Base-by-base conservation (phyloP, 2,329 filamentous ascomycete species). In the Fusarium solani-melongenae region DNA sequence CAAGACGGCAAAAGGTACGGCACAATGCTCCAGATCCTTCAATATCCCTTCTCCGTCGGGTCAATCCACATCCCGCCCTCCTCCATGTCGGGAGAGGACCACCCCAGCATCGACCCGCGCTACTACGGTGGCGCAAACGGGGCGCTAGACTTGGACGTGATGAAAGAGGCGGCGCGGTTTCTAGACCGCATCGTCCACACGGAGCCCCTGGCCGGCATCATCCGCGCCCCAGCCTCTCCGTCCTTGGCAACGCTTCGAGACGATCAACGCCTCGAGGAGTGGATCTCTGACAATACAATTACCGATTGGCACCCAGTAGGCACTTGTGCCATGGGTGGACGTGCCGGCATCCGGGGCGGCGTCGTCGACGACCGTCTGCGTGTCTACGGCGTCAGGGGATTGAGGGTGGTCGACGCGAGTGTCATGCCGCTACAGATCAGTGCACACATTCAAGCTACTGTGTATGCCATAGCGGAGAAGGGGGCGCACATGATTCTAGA, bases 31-130 rank as follows among this genome's bases (percentile, higher is more conserved):
- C 84, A 85, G 65, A 85, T 88, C 66, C 77, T 89, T 1, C 86
- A 88, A 67, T 87, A 88, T 75, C 87, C 88, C 0, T 87, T 87
- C 33, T 85, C 86, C 0, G 79, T 82, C 4, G 88, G 88, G 0
- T 84, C 81, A 2, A 80, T 89, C 11, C 87, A 89, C 67, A 83
- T 88, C 58, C 77, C 66, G 4, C 71, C 79, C 2, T 62, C 63
- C 15, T 56, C 61, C 14, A 61, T 12, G 49, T 73, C 22, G 41
- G 80, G 29, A 53, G 78, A 76, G n/a, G 79, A 61, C 64, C 77
- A 57, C 12, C 83, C 83, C 0, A 31, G 77, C 14, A 86, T 87
- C 36, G 79, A 87, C 34, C 85, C 86, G 0, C 73, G 76, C 6
- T 87, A 86, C 67, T 87, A 84, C 44, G 57, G 72, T 2, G 84